Base-by-base conservation (phyloP, 805 yeast species). In the Grigorovia yakushimaensis region DNA sequence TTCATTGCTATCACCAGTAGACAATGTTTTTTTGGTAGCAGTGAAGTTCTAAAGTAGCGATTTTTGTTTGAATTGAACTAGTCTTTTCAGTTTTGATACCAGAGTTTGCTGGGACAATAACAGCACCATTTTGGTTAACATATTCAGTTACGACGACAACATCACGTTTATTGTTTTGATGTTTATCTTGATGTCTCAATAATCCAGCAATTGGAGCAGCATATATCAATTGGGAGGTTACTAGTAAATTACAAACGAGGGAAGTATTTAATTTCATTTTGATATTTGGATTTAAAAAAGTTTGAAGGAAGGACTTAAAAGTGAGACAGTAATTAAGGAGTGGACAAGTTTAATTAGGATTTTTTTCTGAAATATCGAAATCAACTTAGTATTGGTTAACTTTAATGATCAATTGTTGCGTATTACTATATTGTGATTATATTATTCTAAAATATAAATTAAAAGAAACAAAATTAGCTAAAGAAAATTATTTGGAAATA, bases 101-200 rank as follows among this genome's bases (percentile, higher is more conserved):
- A 33, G 64, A 52, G 42, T 64, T 57, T 21, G 51, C 56, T 49
- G 41, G 56, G 41, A 45, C 52, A 42, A 47, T 52, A 30, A 63
- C 53, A 52, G 60, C 61, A 45, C 65, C 62, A 41, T 54, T 45
- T 35, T 49, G 55, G 49, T 60, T 61, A 33, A 60, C 60, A 46
- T 49, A 58, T 47, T 60, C 58, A 18, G 66, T 53, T 24, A 65
- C 66, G 19, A 63, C 52, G 30, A 65, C 59, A 37, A 62, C 56
- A 18, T 53, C 64, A 44, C 62, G 53, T 45, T 58, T 57, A 17
- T 52, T 57, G 4, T 33, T 11, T 41, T 57, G 50, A 36, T 50
- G 56, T 23, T 49, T 51, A 42, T 50, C 54, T 19, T 49, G 48
- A 23, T 61, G 56, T 24, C 19, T 18, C 13, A 18, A n/a, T 20